phyloP scores from a whole-genome alignment of 257 asterid species.

The Solanum ahanhuiri region DNA sequence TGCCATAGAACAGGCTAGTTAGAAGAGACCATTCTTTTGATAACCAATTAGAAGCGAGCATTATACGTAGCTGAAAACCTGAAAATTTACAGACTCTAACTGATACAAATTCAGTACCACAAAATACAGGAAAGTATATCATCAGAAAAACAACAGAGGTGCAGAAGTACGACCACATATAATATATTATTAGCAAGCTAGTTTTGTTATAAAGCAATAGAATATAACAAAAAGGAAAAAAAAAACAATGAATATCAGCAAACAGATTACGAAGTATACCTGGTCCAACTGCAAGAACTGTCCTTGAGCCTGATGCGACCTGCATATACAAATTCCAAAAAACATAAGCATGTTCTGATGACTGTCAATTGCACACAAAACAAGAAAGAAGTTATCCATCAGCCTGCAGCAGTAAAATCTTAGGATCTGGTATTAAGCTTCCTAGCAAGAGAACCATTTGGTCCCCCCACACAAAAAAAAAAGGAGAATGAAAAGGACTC shows the following conservation, averaged over 20 bases:
- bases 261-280: slow-evolving; percentile 34
- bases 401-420: neutral
- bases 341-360: neutral
- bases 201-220: neutral
- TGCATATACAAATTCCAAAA: slow-evolving; percentile 13
- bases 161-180: neutral
- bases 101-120: neutral
- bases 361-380: neutral
- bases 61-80: neutral
- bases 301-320: slow-evolving; percentile 91
- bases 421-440: neutral
- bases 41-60: neutral
- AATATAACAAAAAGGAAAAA: neutral
- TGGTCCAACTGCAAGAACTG: slow-evolving; percentile 95
- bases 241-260: neutral
- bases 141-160: neutral
- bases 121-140: neutral
- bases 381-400: neutral
- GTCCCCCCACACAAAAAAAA: neutral
- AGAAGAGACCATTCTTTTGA: neutral
- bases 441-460: neutral
- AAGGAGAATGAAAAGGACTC: neutral
- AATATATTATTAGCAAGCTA: neutral
- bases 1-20: neutral
- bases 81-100: neutral